Evolutionary conservation across 331 rosid species (phyloP), one percentile per base, ranked within the genome.

Genomic region (Ulmus americana): DNA sequence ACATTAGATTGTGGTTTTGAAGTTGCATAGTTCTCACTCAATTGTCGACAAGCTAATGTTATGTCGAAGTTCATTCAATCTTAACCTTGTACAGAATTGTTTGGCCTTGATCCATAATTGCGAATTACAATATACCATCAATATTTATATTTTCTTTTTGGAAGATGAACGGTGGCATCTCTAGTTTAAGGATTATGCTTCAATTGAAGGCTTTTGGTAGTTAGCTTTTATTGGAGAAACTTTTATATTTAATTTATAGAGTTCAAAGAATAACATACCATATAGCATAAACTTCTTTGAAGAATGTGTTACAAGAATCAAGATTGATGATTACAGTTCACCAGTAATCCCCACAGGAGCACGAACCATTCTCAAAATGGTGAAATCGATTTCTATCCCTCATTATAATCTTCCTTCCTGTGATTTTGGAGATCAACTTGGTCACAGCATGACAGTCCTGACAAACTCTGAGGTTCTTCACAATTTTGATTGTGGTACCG

Each of bases 341-440:
- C 94, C 95, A 89, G 75, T 78, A 88, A 77, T 86, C 91, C 47
- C 84, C 77, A 73, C 95, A 88, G 10, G 94, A 92, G 70, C 97
- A 85, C 1, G 71, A 75, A 52, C 98, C 95, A 16, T 80, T 73
- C 75, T 63, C 85, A 59, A 92, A 88, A 70, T 85, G 96, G 74
- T 92, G 97, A 78, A 92, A 88, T 58, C 89, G 77, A 28, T 80
- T 92, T 50, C 88, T 80, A 61, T 92, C 96, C 73, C 97, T 81
- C 95, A 74, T 89, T 39, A 92, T 73, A 61, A 85, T 85, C 78
- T 74, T 83, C 4, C 90, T 76, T 11, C 80, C 76, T 0, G 95
- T 85, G 60, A 85, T 80, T 70, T 75, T 59, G 10, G 96, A 89
- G 38, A 88, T 80, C 69, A 85, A 59, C 86, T 89, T 83, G 78